These are phyloP conservation scores for Linnemannia exigua DNA, from an alignment of 192 early-diverging fungal species.

Conservation along the genomic window DNA sequence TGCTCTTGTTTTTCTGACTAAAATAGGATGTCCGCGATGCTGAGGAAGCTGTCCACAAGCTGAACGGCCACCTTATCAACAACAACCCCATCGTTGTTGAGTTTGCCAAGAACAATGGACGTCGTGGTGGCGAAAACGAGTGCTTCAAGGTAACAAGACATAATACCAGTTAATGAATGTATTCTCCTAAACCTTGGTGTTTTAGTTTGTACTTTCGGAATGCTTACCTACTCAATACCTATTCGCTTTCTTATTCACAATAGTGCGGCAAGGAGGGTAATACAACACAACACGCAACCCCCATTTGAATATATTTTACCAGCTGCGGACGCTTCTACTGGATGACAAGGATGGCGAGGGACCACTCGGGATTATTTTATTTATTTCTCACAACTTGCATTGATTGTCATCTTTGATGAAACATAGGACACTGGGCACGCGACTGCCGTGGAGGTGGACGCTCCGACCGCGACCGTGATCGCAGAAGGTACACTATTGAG, in stretches of 20 bases:
- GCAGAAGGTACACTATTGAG: constrained; percentile 17
- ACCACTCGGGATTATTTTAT: not conserved
- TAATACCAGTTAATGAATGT: not conserved
- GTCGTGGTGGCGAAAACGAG: constrained; percentile 55
- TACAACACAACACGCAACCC: not conserved
- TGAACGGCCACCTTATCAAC: constrained; percentile 55
- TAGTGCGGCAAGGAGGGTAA: constrained; percentile 35
- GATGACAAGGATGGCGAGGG: not conserved
- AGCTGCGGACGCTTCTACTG: not conserved
- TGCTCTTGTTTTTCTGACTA: not conserved
- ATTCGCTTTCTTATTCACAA: not conserved
- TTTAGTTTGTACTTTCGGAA: not conserved
- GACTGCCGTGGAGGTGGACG: constrained; percentile 32
- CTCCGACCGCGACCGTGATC: constrained; percentile 22
- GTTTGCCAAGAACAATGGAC: constrained; percentile 65
- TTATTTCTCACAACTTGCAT: not conserved
- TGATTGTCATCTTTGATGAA: not conserved
- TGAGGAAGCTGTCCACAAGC: constrained; percentile 51
- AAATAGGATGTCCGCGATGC: constrained; percentile 52
- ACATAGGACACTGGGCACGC: constrained; percentile 33
- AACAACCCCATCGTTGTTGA: constrained; percentile 59
- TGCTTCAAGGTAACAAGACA: constrained; percentile 46
- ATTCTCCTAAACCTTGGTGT: not conserved
- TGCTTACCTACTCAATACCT: not conserved
- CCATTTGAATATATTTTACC: not conserved